phyloP scores from a whole-genome alignment of 768 basidiomycete genomes.

The Trametes punicea region DNA sequence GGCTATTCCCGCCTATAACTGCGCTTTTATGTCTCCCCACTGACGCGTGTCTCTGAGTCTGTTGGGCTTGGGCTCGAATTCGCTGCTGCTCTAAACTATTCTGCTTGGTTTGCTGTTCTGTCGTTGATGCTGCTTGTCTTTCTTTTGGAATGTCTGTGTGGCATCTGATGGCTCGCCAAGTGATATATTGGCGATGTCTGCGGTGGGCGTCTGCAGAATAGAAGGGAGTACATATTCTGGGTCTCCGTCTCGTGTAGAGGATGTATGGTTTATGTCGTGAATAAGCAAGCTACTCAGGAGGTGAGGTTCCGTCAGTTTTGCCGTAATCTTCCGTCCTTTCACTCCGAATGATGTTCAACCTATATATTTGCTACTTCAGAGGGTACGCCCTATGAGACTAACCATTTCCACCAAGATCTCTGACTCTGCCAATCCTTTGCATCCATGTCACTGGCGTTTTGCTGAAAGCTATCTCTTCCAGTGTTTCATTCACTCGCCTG shows the following conservation, averaged over 20 bases:
- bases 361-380: conserved; percentile 92
- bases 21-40: conserved; percentile 64
- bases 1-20: conserved; percentile 19
- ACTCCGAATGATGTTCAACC: conserved; percentile 33
- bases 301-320: not conserved
- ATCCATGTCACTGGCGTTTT: conserved; percentile 10
- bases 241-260: too few relatives aligned
- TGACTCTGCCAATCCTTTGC: conserved; percentile 39
- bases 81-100: not conserved
- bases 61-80: not conserved
- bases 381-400: conserved; percentile 72
- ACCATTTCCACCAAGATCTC: conserved; percentile 77
- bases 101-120: not conserved
- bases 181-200: too few relatives aligned
- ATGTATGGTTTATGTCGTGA: too few relatives aligned
- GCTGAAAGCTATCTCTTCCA: not conserved
- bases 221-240: too few relatives aligned
- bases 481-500: not conserved
- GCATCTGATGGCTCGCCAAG: too few relatives aligned
- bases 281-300: too few relatives aligned
- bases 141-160: too few relatives aligned
- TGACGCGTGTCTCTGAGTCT: conserved; percentile 86
- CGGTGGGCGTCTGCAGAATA: too few relatives aligned
- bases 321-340: not conserved
- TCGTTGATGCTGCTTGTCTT: too few relatives aligned